Conservation (phyloP, 2,329 filamentous ascomycete species). For the Tolypocladium nubicola region DNA sequence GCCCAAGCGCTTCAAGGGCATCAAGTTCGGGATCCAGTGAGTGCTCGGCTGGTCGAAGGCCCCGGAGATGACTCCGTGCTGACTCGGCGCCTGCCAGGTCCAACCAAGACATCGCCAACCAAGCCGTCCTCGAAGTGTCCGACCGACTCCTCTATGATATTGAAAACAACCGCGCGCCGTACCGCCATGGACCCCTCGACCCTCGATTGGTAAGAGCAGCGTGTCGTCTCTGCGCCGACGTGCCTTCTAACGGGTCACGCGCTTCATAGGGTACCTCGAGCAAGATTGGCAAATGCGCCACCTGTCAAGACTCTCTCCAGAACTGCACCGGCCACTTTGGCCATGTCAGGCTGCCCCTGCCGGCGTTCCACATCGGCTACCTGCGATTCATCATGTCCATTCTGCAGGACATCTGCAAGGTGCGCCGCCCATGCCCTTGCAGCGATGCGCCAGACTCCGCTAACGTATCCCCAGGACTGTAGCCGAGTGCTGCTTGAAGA, state of each 20-base stretch:
- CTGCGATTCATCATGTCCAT: slow-evolving; percentile 87
- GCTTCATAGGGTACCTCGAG: slow-evolving; percentile 61
- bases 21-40: slow-evolving; percentile 86
- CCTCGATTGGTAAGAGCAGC: slow-evolving; percentile 50
- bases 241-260: background rate
- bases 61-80: background rate
- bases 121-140: slow-evolving; percentile 90
- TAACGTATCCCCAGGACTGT: slow-evolving; percentile 39
- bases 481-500: slow-evolving; percentile 75
- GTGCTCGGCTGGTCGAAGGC: slow-evolving; percentile 14
- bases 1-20: slow-evolving; percentile 80
- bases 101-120: slow-evolving; percentile 88
- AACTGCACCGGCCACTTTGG: slow-evolving; percentile 94
- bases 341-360: slow-evolving; percentile 79
- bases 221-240: too few species aligned
- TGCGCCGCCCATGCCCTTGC: slow-evolving; percentile 30
- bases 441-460: background rate
- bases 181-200: slow-evolving; percentile 78
- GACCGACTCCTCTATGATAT: slow-evolving; percentile 90
- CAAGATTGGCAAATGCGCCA: slow-evolving; percentile 69
- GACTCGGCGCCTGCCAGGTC: slow-evolving; percentile 42
- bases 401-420: slow-evolving; percentile 90
- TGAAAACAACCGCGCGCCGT: slow-evolving; percentile 64
- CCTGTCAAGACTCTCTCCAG: slow-evolving; percentile 71
- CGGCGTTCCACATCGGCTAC: slow-evolving; percentile 93